Evolutionary conservation across 805 yeast genomes (phyloP).

Genomic region (Kluyveromyces starmeri): DNA sequence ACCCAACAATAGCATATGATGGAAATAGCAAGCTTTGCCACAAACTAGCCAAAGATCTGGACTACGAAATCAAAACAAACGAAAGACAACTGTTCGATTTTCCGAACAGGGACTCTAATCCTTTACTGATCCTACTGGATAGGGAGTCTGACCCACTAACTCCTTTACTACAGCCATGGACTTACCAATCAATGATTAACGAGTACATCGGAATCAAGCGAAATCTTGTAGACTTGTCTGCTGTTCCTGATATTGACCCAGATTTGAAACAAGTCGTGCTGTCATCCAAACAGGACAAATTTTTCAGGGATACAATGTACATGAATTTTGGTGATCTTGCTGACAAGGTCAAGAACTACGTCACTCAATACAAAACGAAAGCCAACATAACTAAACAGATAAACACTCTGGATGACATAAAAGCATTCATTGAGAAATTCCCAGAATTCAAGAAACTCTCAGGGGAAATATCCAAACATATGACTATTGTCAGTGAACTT

Average conservation of each 20-base stretch:
- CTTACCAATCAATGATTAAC: slow-evolving; percentile 95
- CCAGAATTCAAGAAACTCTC: slow-evolving; percentile 90
- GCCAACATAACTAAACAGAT: slow-evolving; percentile 64
- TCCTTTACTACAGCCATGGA: slow-evolving; percentile 92
- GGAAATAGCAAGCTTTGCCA: slow-evolving; percentile 54
- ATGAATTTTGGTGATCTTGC: slow-evolving; percentile 93
- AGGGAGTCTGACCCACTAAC: slow-evolving; percentile 88
- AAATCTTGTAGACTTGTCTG: slow-evolving; percentile 64
- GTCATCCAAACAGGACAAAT: slow-evolving; percentile 62
- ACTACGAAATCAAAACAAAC: slow-evolving; percentile 46
- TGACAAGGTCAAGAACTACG: slow-evolving; percentile 76
- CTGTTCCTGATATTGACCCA: slow-evolving; percentile 45
- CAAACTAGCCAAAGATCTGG: slow-evolving; percentile 60
- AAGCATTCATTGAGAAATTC: slow-evolving; percentile 79
- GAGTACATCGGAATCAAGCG: slow-evolving; percentile 77
- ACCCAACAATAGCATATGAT: slow-evolving; percentile 76
- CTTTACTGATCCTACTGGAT: slow-evolving; percentile 68
- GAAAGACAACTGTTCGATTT: slow-evolving; percentile 60
- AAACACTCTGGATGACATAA: slow-evolving; percentile 80
- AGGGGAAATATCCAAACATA: slow-evolving; percentile 84
- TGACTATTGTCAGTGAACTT: slow-evolving; percentile 80
- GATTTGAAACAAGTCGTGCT: slow-evolving; percentile 57
- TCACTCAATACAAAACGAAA: slow-evolving; percentile 68
- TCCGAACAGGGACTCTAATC: slow-evolving; percentile 54
- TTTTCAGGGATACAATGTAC: slow-evolving; percentile 73